Evolutionary conservation across 139 green algal genomes (phyloP), one percentile per base, ranked within the genome.

Genomic region (Limnomonas spitsbergensis): DNA sequence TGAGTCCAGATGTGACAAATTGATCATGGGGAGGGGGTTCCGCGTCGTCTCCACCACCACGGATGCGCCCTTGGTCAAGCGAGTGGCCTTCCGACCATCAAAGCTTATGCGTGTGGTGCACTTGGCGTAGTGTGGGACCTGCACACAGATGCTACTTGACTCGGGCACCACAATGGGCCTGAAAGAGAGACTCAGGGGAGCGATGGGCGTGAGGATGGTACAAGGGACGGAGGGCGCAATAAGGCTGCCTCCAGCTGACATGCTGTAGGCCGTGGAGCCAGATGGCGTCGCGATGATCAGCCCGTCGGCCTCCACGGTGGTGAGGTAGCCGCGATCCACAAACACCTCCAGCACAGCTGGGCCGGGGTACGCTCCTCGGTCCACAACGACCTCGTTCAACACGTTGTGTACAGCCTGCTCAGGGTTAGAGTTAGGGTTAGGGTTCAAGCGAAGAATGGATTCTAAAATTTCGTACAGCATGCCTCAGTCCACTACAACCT

Each of bases 281-380:
- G 85, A 93, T 34, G 94, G 93, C 2, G 93, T 97, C 37, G 90
- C 84, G 34, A 97, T 93, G 85, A 98, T 95, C 54, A 98, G 87
- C 2, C 91, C 92, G 69, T 98, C 94, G 0, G 91, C 91, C 83
- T 95, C 84, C 35, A 84, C 77, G 95, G 69, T 95, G 31, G 91
- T 97, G 38, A 96, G 84, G 80, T 93, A 93, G 40, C 77, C 61
- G 68, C 90, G 91, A 74, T 98, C 94, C 7, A 96, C 78, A 54
- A 91, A 96, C 66, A 89, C 74, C 76, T 97, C 92, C 6, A 97
- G 77, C 39, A 86, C 78, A 56, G 93, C 84, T 40, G 94, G 87
- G 35, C 78, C 81, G 3, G 89, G 88, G 56, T 81, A 94, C 3
- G 91, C 85, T 26, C 92, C 91, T 56, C 93, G 82, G 82, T 94